Percentiles rank a stretch among this genome's conserved stretches.
These are phyloP conservation scores for Pulicaria dysenterica DNA, from an alignment of 129 eudicot genomes.

Conservation along the genomic window DNA sequence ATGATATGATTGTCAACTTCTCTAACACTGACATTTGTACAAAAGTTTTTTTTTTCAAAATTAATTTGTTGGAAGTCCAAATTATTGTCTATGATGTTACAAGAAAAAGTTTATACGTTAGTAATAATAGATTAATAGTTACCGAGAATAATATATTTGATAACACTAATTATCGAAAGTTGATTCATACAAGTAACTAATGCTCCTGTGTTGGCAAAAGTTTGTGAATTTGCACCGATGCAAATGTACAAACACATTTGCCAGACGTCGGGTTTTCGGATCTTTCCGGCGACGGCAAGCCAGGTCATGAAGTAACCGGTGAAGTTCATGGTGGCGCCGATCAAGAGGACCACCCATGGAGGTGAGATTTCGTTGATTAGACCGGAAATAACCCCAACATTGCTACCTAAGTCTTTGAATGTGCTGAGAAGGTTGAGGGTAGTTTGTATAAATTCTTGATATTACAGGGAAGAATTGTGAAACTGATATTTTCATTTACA, in stretches of 20 bases:
- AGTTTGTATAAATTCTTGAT: too few relatives aligned
- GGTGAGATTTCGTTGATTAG: constrained; percentile 65
- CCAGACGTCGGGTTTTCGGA: constrained; percentile 49
- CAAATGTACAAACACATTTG: constrained; percentile 73
- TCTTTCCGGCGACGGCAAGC: constrained; percentile 55
- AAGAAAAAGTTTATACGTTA: too few relatives aligned
- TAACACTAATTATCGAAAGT: too few relatives aligned
- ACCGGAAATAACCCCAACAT: constrained; percentile 62
- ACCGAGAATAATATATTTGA: too few relatives aligned
- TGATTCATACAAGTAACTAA: constrained; percentile 70
- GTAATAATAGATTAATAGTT: too few relatives aligned
- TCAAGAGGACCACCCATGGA: constrained; percentile 66
- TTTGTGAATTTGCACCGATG: constrained; percentile 68
- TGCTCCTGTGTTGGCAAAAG: constrained; percentile 69
- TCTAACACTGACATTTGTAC: too few relatives aligned
- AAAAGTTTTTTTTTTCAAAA: too few relatives aligned
- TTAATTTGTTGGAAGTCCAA: too few relatives aligned
- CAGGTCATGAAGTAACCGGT: constrained; percentile 77
- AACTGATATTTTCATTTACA: too few relatives aligned
- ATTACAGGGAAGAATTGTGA: too few relatives aligned
- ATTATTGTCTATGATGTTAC: too few relatives aligned
- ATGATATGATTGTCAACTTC: too few relatives aligned
- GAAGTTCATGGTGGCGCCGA: constrained; percentile 68
- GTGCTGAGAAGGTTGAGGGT: constrained; percentile 67
- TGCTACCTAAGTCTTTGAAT: constrained; percentile 68